phyloP scores from a whole-genome alignment of 352 stramenopile genomes.

The Albugo candida region DNA sequence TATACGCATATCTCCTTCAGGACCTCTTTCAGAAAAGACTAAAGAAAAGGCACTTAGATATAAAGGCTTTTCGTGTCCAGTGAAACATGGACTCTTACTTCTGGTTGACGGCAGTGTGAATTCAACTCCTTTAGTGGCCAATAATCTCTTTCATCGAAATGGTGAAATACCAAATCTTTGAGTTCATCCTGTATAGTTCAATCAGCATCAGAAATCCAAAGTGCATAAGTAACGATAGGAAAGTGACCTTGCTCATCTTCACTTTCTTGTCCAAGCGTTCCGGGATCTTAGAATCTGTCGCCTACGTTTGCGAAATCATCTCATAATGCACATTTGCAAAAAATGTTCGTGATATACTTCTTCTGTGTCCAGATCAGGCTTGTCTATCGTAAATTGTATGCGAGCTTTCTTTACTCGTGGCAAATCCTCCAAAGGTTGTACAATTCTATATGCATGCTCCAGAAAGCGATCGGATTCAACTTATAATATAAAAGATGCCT shows the following conservation, averaged over 20 bases:
- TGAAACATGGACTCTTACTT: constrained; percentile 18
- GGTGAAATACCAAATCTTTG: constrained; percentile 74
- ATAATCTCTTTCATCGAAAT: constrained; percentile 74
- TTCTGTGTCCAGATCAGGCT: constrained; percentile 35
- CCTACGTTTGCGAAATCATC: constrained; percentile 11
- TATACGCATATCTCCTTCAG: constrained; percentile 81
- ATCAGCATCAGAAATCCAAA: neutral
- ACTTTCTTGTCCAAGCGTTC: constrained; percentile 73
- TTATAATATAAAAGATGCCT: neutral
- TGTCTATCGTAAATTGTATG: constrained; percentile 73
- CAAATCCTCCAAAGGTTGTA: constrained; percentile 48
- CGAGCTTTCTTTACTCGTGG: constrained; percentile 60
- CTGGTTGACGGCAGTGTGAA: constrained; percentile 71
- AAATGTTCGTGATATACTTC: constrained; percentile 18
- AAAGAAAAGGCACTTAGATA: constrained; percentile 1
- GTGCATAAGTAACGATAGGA: neutral
- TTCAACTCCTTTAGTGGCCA: constrained; percentile 81
- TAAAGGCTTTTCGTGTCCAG: neutral
- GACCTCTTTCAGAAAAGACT: constrained; percentile 78
- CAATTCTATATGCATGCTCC: constrained; percentile 21
- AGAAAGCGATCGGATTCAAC: too few species aligned
- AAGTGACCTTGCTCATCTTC: constrained; percentile 73
- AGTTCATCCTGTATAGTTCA: constrained; percentile 41
- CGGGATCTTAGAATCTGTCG: constrained; percentile 29
- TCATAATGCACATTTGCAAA: neutral